Conservation (phyloP, 345 rosid genomes). For the Eutrema heterophyllum region DNA sequence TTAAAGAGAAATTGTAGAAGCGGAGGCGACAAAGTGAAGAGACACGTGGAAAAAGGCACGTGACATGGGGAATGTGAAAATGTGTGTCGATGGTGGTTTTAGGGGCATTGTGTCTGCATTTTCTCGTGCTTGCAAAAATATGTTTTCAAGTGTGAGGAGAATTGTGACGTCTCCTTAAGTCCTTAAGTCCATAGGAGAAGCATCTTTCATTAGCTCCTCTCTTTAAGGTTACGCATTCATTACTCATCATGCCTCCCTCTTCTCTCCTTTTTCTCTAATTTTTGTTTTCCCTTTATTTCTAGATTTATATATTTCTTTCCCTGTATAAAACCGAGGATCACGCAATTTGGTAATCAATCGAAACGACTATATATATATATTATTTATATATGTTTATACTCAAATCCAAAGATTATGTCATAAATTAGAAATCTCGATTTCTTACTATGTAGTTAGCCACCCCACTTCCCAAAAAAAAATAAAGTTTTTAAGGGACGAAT, state of each 20-base stretch:
- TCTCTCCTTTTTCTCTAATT: neutral
- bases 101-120: constrained; percentile 12
- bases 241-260: constrained; percentile 24
- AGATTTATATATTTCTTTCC: neutral
- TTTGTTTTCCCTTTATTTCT: neutral
- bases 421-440: neutral
- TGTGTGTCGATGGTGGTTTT: constrained; percentile 9
- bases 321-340: neutral
- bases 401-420: neutral
- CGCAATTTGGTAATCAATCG: neutral
- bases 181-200: constrained; percentile 21
- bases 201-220: constrained; percentile 33
- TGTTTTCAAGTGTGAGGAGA: constrained; percentile 18
- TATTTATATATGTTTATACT: neutral
- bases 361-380: neutral
- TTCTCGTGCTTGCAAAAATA: constrained; percentile 29
- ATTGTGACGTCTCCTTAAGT: constrained; percentile 29
- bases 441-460: too few relatives aligned
- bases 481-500: too few relatives aligned
- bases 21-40: constrained; percentile 22
- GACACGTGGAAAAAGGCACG: constrained; percentile 38
- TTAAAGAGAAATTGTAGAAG: neutral
- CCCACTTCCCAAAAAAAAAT: too few relatives aligned
- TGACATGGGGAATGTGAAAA: constrained; percentile 31
- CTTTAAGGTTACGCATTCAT: constrained; percentile 34